Base-by-base conservation (phyloP, 1,139 yeast species). In the Geotrichum cucujoidarum region DNA sequence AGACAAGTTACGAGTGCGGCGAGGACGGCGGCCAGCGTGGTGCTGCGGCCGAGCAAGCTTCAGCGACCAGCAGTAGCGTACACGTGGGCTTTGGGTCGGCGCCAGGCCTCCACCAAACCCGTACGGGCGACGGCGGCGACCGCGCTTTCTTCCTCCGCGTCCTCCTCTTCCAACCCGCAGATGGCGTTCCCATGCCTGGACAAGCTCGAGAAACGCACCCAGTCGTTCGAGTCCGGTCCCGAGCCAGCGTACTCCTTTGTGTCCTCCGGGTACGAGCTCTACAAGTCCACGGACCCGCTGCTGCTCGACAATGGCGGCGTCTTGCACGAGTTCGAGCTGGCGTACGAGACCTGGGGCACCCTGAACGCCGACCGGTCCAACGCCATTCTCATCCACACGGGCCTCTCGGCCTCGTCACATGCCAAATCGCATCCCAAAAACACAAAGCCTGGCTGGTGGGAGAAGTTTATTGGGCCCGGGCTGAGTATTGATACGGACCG, bases 391-490 rank as follows among this genome's bases (percentile, higher is more conserved):
- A 69, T 89, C 7, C 97, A 89, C 61, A 90, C 97, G 0, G 97
- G 97, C 0, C 73, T 89, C 30, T 86, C 95, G 0, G 96, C 97
- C 0, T 85, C 95, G 0, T 86, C 95, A 1, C 97, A 89, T 66
- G 97, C 96, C n/a, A 85, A 79, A 59, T 85, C 95, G 2, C 95
- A 87, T 54, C 71, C 75, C 0, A 71, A 76, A 32, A 89, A 89
- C 63, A 64, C 77, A 2, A 78, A 78, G 55, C 80, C 81, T 4
- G 97, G 97, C 10, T 89, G 97, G 97, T 89, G 97, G 97, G 97
- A 89, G 61, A 75, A 80, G 48, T 89, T 89, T 63, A 88, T 89
- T 51, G 97, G 97, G 0, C 84, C 95, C 0, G 92, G 83, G 3
- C 74, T 76, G 51, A 80, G 83, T 54, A 68, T 89, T 48, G 97